Evolutionary conservation across 106 monocot species (phyloP).

Genomic region (Acanthochlamys bracteata): DNA sequence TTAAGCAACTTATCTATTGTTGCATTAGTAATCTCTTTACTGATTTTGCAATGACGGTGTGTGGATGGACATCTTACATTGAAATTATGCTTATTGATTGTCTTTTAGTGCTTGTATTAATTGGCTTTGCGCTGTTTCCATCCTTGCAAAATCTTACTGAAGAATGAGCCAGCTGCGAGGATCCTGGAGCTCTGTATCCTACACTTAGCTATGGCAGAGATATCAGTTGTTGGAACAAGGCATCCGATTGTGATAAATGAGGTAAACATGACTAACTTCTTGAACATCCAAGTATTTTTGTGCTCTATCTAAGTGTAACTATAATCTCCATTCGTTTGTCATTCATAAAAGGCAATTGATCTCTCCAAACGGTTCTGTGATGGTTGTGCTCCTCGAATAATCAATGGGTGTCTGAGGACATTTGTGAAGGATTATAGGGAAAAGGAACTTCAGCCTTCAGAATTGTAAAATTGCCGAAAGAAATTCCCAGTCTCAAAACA

Average conservation of each 20-base stretch:
- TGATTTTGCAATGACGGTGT: too few species aligned
- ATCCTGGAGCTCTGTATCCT: slow-evolving; percentile 94
- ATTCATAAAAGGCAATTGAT: slow-evolving; percentile 85
- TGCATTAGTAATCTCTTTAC: too few species aligned
- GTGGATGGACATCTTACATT: too few species aligned
- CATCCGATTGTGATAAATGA: slow-evolving; percentile 96
- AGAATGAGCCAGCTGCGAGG: slow-evolving; percentile 81
- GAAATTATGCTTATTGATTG: too few species aligned
- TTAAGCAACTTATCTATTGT: too few species aligned
- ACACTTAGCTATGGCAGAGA: slow-evolving; percentile 95
- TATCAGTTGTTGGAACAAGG: slow-evolving; percentile 47
- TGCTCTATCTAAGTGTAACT: neutral
- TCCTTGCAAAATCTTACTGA: neutral
- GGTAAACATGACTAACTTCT: slow-evolving; percentile 5
- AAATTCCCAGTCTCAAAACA: too few species aligned
- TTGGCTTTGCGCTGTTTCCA: neutral
- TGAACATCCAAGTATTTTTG: neutral
- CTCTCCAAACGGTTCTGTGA: slow-evolving; percentile 89
- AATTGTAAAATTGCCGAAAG: slow-evolving; percentile 16
- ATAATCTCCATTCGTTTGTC: neutral
- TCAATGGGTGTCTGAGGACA: slow-evolving; percentile 89
- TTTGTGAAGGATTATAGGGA: slow-evolving; percentile 45
- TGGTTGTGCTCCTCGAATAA: slow-evolving; percentile 74
- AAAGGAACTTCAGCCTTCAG: slow-evolving; percentile 10
- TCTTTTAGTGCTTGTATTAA: too few species aligned